A percentile compares a stretch with the other conserved stretches of the same genome.
These are phyloP conservation scores for Penicillium psychrofluorescens DNA, from an alignment of 495 filamentous ascomycete genomes.

Conservation along the genomic window DNA sequence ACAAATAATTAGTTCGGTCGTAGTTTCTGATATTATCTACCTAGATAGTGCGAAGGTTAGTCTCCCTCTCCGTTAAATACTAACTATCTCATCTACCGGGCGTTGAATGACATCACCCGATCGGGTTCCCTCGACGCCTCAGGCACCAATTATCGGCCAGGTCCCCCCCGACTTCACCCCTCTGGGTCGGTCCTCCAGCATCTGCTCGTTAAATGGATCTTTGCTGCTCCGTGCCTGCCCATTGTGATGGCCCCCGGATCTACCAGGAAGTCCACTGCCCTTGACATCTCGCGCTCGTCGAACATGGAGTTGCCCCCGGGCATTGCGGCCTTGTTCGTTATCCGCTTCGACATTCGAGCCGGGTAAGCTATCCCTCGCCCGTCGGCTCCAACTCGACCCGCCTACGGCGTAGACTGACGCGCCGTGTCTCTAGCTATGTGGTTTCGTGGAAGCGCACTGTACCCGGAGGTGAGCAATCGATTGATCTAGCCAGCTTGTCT, in stretches of 20 bases:
- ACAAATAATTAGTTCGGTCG: too few species aligned
- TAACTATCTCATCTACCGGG: too few species aligned
- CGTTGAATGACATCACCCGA: too few species aligned
- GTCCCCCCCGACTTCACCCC: constrained; percentile 4
- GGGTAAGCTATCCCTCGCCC: constrained; percentile 42
- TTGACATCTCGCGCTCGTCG: constrained; percentile 26
- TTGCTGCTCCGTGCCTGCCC: background rate
- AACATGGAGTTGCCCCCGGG: constrained; percentile 49
- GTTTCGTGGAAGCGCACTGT: constrained; percentile 76
- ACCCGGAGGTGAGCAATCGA: constrained; percentile 43
- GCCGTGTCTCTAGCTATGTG: constrained; percentile 50
- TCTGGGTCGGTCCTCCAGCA: background rate
- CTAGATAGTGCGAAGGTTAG: too few species aligned
- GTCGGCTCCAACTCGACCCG: too few species aligned
- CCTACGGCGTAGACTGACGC: constrained; percentile 5
- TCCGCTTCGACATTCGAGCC: constrained; percentile 79
- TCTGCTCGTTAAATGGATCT: constrained; percentile 8
- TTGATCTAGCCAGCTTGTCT: constrained; percentile 7
- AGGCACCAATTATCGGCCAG: constrained; percentile 3
- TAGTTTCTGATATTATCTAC: too few species aligned
- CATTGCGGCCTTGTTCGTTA: constrained; percentile 76
- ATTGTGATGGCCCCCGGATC: constrained; percentile 24
- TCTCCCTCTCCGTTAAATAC: too few species aligned
- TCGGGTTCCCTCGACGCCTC: background rate
- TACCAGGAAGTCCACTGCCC: constrained; percentile 22